phyloP scores from a whole-genome alignment of 2,329 filamentous ascomycete species.

The Claviceps capensis region DNA sequence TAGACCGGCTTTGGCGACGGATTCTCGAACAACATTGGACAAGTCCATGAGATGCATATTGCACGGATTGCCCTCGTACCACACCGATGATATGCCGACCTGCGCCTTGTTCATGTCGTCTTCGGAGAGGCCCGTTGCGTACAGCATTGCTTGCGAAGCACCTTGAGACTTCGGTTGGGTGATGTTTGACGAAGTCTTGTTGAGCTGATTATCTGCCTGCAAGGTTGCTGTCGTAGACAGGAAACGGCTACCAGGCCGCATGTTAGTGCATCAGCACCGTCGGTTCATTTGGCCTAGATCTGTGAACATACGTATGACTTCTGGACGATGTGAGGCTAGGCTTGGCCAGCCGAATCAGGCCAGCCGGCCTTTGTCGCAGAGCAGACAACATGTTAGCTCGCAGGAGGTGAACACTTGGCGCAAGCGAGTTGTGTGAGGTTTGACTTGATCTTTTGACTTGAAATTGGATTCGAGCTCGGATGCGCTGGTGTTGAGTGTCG shows the following conservation, averaged over 20 bases:
- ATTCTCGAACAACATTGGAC: slow-evolving; percentile 56
- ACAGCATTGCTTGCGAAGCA: slow-evolving; percentile 97
- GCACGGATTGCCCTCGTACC: slow-evolving; percentile 96
- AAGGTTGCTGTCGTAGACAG: slow-evolving; percentile 36
- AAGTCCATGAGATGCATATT: slow-evolving; percentile 97
- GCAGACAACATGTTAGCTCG: slow-evolving; percentile 10
- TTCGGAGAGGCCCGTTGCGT: slow-evolving; percentile 79
- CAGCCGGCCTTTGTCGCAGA: slow-evolving; percentile 8
- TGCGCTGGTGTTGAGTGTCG: neutral
- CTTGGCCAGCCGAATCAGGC: slow-evolving; percentile 7
- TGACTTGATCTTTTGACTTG: neutral
- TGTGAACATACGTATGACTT: slow-evolving; percentile 8
- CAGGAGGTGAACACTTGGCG: neutral
- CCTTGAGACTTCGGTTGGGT: slow-evolving; percentile 97
- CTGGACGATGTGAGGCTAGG: slow-evolving; percentile 6
- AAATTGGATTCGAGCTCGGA: neutral
- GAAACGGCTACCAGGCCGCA: slow-evolving; percentile 26
- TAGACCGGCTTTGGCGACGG: slow-evolving; percentile 56
- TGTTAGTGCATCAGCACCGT: neutral
- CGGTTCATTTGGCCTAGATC: neutral
- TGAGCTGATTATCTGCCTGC: slow-evolving; percentile 47
- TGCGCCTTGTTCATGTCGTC: slow-evolving; percentile 91
- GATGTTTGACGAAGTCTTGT: slow-evolving; percentile 72
- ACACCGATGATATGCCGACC: slow-evolving; percentile 94
- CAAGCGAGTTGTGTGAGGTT: neutral